Conservation (phyloP, 1,139 yeast species). For the Pneumocystis carinii region DNA sequence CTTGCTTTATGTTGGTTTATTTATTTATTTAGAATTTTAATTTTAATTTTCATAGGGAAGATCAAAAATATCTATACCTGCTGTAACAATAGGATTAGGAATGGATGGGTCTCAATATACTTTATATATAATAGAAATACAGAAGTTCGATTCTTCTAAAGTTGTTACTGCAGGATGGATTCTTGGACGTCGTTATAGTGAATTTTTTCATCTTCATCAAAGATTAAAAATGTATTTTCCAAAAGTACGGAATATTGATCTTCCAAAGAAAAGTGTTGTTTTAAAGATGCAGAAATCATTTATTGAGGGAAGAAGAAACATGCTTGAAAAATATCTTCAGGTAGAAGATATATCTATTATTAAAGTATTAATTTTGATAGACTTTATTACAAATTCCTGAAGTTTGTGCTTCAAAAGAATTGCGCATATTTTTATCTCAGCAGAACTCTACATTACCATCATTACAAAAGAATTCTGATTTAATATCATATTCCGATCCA, state of each 20-base stretch:
- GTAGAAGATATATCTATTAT: slow-evolving; percentile 15
- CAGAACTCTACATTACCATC: slow-evolving; percentile 31
- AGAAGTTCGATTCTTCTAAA: slow-evolving; percentile 35
- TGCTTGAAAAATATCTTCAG: slow-evolving; percentile 49
- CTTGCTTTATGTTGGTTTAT: slow-evolving; percentile 46
- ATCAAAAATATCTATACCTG: slow-evolving; percentile 50
- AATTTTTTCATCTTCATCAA: slow-evolving; percentile 57
- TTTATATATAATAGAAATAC: slow-evolving; percentile 64
- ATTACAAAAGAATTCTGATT: slow-evolving; percentile 1
- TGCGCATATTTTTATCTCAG: slow-evolving; percentile 62
- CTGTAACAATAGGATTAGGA: slow-evolving; percentile 39
- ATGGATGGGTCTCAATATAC: slow-evolving; percentile 47
- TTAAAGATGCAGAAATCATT: slow-evolving; percentile 49
- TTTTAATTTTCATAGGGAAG: slow-evolving; percentile 10
- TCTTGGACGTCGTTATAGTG: slow-evolving; percentile 75
- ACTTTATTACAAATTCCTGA: slow-evolving; percentile 32
- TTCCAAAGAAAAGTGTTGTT: slow-evolving; percentile 54
- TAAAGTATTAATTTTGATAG: slow-evolving; percentile 27
- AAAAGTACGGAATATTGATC: slow-evolving; percentile 35
- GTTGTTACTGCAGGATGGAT: slow-evolving; percentile 46
- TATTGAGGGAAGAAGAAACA: slow-evolving; percentile 48
- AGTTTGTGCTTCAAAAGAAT: slow-evolving; percentile 58
- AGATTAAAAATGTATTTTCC: slow-evolving; percentile 44
- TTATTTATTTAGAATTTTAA: slow-evolving; percentile 20
- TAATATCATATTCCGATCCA: background rate